These are phyloP conservation scores for Cubamyces lactineus DNA, from an alignment of 768 basidiomycete genomes.

Conservation along the genomic window DNA sequence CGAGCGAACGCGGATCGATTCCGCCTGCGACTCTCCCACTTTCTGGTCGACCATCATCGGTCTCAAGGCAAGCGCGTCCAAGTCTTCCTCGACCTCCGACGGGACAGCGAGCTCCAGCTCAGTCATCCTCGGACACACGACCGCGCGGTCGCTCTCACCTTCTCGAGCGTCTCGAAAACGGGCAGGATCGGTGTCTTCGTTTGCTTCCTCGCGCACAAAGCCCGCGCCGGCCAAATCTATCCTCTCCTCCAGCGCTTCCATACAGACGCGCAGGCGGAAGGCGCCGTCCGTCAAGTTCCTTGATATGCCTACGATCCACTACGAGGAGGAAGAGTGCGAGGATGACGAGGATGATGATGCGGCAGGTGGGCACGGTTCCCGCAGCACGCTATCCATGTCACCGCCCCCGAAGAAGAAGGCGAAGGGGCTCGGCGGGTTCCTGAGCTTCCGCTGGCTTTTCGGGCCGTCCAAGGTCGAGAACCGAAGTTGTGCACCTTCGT, in stretches of 20 bases:
- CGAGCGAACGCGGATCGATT: slow-evolving; percentile 24
- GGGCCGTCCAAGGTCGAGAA: slow-evolving; percentile 17
- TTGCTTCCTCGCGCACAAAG: slow-evolving; percentile 29
- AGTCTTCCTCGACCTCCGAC: slow-evolving; percentile 17
- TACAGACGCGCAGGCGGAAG: slow-evolving; percentile 41
- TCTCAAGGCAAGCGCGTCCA: slow-evolving; percentile 19
- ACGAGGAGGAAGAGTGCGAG: slow-evolving; percentile 35
- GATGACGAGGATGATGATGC: slow-evolving; percentile 15
- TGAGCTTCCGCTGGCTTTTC: slow-evolving; percentile 30
- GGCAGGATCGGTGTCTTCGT: slow-evolving; percentile 42
- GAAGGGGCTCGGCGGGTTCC: slow-evolving; percentile 23
- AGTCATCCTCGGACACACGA: slow-evolving; percentile 24
- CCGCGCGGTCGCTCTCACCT: slow-evolving; percentile 28
- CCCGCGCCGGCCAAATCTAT: slow-evolving; percentile 58
- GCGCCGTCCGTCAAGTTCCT: slow-evolving; percentile 68
- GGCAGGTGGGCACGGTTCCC: slow-evolving; percentile 6
- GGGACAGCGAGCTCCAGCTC: slow-evolving; percentile 14
- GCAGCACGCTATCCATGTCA: slow-evolving; percentile 26
- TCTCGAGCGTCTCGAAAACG: slow-evolving; percentile 35
- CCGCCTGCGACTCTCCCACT: slow-evolving; percentile 25
- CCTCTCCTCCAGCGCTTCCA: slow-evolving; percentile 51
- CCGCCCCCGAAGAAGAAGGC: slow-evolving; percentile 30
- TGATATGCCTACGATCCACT: slow-evolving; percentile 64
- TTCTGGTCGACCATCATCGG: slow-evolving; percentile 40
- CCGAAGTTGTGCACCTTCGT: slow-evolving; percentile 5